Percentiles rank a stretch among this genome's conserved stretches.
phyloP scores from a whole-genome alignment of 1,284 basidiomycete genomes.

The Psilocybe mexicana region DNA sequence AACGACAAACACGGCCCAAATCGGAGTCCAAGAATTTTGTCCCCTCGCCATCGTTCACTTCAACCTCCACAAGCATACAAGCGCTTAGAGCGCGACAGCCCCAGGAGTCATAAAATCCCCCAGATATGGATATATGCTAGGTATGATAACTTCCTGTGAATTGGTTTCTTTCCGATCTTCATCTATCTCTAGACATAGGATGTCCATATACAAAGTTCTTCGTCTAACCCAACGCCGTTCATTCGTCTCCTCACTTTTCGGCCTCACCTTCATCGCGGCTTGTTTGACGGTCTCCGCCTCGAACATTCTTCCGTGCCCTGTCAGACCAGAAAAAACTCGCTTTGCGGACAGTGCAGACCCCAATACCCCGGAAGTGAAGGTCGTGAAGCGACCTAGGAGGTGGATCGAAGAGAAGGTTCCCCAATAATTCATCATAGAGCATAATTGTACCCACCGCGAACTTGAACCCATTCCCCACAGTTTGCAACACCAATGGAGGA shows the following conservation, averaged over 20 bases:
- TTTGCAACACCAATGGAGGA: neutral
- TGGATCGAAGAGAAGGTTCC: constrained; percentile 79
- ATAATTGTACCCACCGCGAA: neutral
- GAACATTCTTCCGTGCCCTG: constrained; percentile 75
- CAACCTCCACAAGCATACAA: constrained; percentile 9
- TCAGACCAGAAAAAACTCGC: constrained; percentile 51
- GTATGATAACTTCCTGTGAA: constrained; percentile 15
- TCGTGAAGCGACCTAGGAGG: constrained; percentile 68
- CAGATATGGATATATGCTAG: constrained; percentile 32
- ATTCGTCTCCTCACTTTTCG: constrained; percentile 77
- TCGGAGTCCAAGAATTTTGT: constrained; percentile 18
- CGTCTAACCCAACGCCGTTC: constrained; percentile 70
- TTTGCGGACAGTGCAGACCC: constrained; percentile 52
- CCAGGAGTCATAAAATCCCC: constrained; percentile 6
- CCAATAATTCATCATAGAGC: constrained; percentile 16
- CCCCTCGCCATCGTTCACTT: neutral
- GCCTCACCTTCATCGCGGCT: constrained; percentile 73
- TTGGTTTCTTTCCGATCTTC: neutral
- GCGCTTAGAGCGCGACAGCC: constrained; percentile 3
- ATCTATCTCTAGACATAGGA: constrained; percentile 33
- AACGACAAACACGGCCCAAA: constrained; percentile 29
- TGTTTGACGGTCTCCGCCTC: constrained; percentile 81
- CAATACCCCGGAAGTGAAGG: constrained; percentile 35
- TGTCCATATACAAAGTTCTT: constrained; percentile 57
- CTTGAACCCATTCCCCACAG: neutral